A percentile compares a stretch with the other conserved stretches of the same genome.
phyloP scores from a whole-genome alignment of 768 basidiomycete species.

The Phylloporus arenicola region DNA sequence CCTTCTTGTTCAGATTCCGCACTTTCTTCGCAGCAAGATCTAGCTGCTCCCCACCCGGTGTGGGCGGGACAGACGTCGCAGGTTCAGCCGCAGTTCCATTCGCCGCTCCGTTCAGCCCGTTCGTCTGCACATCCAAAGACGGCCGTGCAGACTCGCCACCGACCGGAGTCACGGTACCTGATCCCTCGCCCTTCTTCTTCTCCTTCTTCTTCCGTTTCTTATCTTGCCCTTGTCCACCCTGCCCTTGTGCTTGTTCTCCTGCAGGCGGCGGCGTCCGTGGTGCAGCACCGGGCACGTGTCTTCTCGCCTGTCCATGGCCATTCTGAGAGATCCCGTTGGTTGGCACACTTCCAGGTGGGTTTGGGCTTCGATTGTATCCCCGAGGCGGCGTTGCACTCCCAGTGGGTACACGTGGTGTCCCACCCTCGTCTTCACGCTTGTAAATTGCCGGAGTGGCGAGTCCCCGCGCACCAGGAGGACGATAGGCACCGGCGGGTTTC shows the following conservation, averaged over 20 bases:
- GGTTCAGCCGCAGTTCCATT: constrained; percentile 9
- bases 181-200: constrained; percentile 39
- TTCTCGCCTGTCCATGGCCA: constrained; percentile 25
- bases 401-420: constrained; percentile 46
- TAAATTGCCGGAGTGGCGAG: constrained; percentile 82
- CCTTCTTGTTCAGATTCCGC: constrained; percentile 95
- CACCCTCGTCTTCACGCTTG: constrained; percentile 90
- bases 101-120: constrained; percentile 17
- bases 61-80: constrained; percentile 39
- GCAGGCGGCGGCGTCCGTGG: constrained; percentile 44
- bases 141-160: constrained; percentile 26
- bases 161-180: constrained; percentile 26
- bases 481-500: constrained; percentile 82
- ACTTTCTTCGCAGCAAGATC: constrained; percentile 90
- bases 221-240: constrained; percentile 31
- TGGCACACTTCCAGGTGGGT: constrained; percentile 44
- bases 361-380: constrained; percentile 53
- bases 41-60: constrained; percentile 54
- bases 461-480: constrained; percentile 91
- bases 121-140: constrained; percentile 35
- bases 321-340: constrained; percentile 31
- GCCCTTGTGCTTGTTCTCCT: constrained; percentile 27
- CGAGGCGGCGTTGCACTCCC: constrained; percentile 59
- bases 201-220: constrained; percentile 50
- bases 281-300: constrained; percentile 69